These are phyloP conservation scores for Yamadazyma kanchanaburiensis DNA, from an alignment of 1,139 yeast species.

Conservation along the genomic window DNA sequence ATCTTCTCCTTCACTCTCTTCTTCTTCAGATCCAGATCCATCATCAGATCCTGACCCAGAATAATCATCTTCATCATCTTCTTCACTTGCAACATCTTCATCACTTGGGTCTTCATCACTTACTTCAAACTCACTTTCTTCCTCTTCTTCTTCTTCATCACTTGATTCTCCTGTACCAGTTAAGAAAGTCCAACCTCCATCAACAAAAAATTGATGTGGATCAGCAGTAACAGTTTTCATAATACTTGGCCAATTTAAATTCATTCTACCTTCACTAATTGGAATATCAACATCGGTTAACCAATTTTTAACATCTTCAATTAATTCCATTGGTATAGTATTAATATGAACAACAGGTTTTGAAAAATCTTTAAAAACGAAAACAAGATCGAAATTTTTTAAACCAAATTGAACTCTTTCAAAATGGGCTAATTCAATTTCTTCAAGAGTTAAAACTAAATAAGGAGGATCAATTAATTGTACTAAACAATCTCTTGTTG, in stretches of 20 bases:
- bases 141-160: conserved; percentile 58
- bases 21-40: conserved; percentile 38
- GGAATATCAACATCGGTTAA: conserved; percentile 94
- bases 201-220: conserved; percentile 89
- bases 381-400: conserved; percentile 92
- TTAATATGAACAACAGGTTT: conserved; percentile 89
- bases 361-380: conserved; percentile 87
- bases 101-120: conserved; percentile 70
- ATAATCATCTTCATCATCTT: conserved; percentile 40
- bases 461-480: conserved; percentile 96
- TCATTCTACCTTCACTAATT: conserved; percentile 89
- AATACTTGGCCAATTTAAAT: conserved; percentile 92
- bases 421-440: conserved; percentile 89
- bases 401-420: conserved; percentile 98
- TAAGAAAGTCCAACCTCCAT: conserved; percentile 96
- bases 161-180: conserved; percentile 68
- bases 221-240: conserved; percentile 93
- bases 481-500: conserved; percentile 93
- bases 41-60: conserved; percentile 27
- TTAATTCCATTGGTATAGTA: conserved; percentile 88
- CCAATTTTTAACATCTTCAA: conserved; percentile 96
- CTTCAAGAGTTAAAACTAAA: conserved; percentile 84
- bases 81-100: conserved; percentile 66
- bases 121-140: conserved; percentile 59
- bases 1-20: conserved; percentile 61